Conservation (phyloP, 208 protist genomes). For the Herpetomonas tarakana region DNA sequence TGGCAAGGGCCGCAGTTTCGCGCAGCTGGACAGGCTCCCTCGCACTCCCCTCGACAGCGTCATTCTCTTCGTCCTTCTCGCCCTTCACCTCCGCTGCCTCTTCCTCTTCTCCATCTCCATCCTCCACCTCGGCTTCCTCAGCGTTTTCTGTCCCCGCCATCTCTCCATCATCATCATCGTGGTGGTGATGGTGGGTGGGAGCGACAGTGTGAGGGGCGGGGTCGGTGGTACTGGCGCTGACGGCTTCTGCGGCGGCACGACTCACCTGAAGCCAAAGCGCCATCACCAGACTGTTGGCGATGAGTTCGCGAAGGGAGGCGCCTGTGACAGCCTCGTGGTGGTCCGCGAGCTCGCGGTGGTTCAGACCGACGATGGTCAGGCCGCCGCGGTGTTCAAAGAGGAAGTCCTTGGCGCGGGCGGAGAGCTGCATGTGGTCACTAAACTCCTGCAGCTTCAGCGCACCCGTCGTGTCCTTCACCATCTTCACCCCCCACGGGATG, state of each 20-base stretch:
- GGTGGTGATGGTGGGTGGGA: neutral
- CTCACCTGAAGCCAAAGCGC: no score
- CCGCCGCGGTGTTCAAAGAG: constrained; percentile 32
- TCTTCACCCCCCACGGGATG: constrained; percentile 50
- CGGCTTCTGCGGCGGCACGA: no score
- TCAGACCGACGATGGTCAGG: constrained; percentile 36
- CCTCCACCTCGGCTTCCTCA: constrained; percentile 14
- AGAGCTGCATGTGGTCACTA: constrained; percentile 26
- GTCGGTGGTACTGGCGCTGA: no score
- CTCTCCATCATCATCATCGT: constrained; percentile 1
- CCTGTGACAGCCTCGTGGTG: constrained; percentile 12
- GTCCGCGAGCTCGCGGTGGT: constrained; percentile 22
- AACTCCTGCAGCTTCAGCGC: constrained; percentile 24
- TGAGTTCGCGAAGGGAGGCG: neutral
- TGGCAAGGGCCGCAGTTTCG: neutral
- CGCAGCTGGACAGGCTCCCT: neutral
- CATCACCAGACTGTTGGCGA: constrained; percentile 4
- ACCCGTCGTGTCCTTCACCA: constrained; percentile 10
- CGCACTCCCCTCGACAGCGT: constrained; percentile 6
- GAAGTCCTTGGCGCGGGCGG: constrained; percentile 39
- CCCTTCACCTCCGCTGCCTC: constrained; percentile 1
- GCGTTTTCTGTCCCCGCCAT: constrained; percentile 5
- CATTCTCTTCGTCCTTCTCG: constrained; percentile 5
- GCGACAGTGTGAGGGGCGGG: neutral
- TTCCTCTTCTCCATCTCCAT: constrained; percentile 3